Evolutionary conservation across 208 protist species (phyloP).

Genomic region (Balamuthia mandrillaris): DNA sequence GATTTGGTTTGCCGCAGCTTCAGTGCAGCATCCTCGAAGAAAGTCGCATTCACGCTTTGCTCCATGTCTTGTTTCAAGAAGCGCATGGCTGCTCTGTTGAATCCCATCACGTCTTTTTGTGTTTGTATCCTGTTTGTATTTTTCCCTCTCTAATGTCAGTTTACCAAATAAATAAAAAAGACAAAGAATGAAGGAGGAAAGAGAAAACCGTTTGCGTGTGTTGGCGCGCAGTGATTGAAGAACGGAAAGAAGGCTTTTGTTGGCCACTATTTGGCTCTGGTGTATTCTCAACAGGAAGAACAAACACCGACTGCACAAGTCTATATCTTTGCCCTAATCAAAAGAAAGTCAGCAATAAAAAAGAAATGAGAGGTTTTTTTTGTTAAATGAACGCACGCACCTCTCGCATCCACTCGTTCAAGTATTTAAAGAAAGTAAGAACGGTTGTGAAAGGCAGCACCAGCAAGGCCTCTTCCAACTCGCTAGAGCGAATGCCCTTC

Average conservation of each 20-base stretch:
- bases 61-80: conserved; percentile 54
- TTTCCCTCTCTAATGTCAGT: not conserved
- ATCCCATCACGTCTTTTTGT: conserved; percentile 45
- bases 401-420: conserved; percentile 33
- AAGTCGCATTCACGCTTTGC: not conserved
- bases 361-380: conserved; percentile 31
- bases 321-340: conserved; percentile 38
- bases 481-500: conserved; percentile 42
- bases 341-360: conserved; percentile 35
- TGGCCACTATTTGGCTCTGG: conserved; percentile 42
- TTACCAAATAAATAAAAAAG: not conserved
- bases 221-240: conserved; percentile 15
- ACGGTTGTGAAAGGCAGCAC: conserved; percentile 63
- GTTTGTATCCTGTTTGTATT: not conserved
- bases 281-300: conserved; percentile 15
- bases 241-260: not conserved
- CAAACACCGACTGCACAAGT: not conserved
- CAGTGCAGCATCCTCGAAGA: not conserved
- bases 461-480: conserved; percentile 69
- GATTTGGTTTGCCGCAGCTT: not conserved
- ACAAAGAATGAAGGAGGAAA: not conserved
- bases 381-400: not conserved
- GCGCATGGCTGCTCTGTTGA: conserved; percentile 61
- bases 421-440: conserved; percentile 45
- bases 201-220: not conserved